Evolutionary conservation across 768 basidiomycete genomes (phyloP).

Genomic region (Cystofilobasidium capitatum): DNA sequence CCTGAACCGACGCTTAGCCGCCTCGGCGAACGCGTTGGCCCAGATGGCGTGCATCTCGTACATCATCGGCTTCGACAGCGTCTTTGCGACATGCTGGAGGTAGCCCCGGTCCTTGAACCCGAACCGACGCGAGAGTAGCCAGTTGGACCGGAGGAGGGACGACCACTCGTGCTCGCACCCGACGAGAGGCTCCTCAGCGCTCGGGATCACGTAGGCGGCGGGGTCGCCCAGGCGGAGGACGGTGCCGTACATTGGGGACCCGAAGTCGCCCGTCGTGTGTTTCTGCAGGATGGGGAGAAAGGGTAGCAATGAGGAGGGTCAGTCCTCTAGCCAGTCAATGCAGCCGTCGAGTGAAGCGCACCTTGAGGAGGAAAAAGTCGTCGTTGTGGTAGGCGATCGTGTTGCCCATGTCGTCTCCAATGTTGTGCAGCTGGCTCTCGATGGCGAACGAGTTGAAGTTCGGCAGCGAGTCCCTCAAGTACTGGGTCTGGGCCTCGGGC

Average conservation of each 20-base stretch:
- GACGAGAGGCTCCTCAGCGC: not conserved
- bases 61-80: conserved; percentile 12
- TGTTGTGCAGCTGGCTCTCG: conserved; percentile 16
- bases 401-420: not conserved
- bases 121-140: conserved; percentile 15
- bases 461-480: not conserved
- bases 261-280: conserved; percentile 17
- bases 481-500: not conserved
- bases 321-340: not conserved
- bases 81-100: conserved; percentile 19
- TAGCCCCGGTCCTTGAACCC: not conserved
- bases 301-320: not conserved
- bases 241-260: conserved; percentile 10
- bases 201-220: conserved; percentile 1
- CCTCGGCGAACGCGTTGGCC: not conserved
- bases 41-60: conserved; percentile 14
- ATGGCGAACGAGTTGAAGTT: conserved; percentile 26
- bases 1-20: conserved; percentile 13
- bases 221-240: not conserved
- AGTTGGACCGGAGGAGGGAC: conserved; percentile 14
- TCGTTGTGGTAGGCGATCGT: conserved; percentile 19
- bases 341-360: not conserved
- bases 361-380: conserved; percentile 24
- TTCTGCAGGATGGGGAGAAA: not conserved
- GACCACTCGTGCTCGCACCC: conserved; percentile 27